These are phyloP conservation scores for Medakamo hakoo DNA, from an alignment of 139 green algal genomes.

Conservation along the genomic window DNA sequence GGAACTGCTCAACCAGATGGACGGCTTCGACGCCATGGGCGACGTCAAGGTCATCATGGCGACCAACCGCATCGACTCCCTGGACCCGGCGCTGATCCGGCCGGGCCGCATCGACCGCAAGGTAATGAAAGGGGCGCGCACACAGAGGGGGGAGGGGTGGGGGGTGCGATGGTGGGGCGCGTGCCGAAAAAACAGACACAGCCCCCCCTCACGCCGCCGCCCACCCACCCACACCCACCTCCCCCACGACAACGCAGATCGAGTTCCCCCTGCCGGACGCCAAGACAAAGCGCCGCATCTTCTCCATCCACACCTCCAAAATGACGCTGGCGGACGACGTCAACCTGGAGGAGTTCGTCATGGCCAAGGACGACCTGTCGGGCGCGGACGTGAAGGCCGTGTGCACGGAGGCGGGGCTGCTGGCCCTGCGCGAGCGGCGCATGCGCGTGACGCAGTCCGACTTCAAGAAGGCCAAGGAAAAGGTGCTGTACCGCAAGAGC, in stretches of 20 bases:
- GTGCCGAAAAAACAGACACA: too few species aligned
- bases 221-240: too few species aligned
- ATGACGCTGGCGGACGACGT: conserved; percentile 94
- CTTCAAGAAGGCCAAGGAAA: conserved; percentile 88
- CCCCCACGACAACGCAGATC: too few species aligned
- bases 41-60: conserved; percentile 99
- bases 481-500: conserved; percentile 99
- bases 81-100: conserved; percentile 92
- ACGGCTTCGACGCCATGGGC: conserved; percentile 84
- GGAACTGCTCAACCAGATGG: conserved; percentile 96
- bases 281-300: conserved; percentile 98
- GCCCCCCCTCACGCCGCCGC: too few species aligned
- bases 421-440: conserved; percentile 86
- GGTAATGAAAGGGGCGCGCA: conserved; percentile 43
- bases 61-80: conserved; percentile 93
- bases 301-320: conserved; percentile 69
- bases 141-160: too few species aligned
- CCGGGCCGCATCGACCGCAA: conserved; percentile 86
- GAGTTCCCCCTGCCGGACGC: conserved; percentile 97
- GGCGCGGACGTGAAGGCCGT: conserved; percentile 98
- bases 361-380: conserved; percentile 79
- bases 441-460: conserved; percentile 83
- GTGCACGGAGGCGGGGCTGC: conserved; percentile 96
- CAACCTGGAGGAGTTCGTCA: conserved; percentile 95
- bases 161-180: too few species aligned